Evolutionary conservation across 2,329 filamentous ascomycete species (phyloP).

Genomic region (Exophiala sp.): DNA sequence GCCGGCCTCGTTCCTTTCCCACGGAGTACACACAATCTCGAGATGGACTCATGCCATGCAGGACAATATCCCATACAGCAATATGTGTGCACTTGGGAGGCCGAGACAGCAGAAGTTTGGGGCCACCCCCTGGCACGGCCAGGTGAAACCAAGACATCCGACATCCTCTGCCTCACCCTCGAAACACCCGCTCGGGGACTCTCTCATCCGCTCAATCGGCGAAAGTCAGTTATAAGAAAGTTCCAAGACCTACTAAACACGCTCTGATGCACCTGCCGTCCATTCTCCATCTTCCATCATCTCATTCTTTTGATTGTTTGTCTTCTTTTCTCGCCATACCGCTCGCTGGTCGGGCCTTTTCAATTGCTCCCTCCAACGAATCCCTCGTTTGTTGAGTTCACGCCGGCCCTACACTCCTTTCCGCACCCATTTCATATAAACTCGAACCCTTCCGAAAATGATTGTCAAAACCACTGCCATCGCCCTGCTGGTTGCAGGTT

Average conservation of each 20-base stretch:
- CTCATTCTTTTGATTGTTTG: constrained; percentile 1
- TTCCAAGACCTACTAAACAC: constrained; percentile 17
- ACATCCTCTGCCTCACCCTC: constrained; percentile 20
- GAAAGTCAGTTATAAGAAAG: constrained; percentile 15
- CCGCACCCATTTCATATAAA: neutral
- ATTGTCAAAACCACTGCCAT: constrained; percentile 18
- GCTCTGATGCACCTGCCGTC: constrained; percentile 4
- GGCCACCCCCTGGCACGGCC: constrained; percentile 6
- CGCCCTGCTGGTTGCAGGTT: constrained; percentile 17
- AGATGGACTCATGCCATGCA: neutral
- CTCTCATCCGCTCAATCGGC: constrained; percentile 13
- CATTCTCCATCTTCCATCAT: constrained; percentile 1
- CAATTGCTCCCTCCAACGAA: constrained; percentile 3
- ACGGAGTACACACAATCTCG: too few relatives aligned
- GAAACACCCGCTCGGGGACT: constrained; percentile 13
- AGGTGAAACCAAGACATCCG: constrained; percentile 20
- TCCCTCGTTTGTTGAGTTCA: constrained; percentile 12
- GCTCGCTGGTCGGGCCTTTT: constrained; percentile 25
- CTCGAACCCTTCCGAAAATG: constrained; percentile 15
- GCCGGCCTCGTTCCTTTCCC: too few relatives aligned
- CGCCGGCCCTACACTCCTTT: constrained; percentile 4
- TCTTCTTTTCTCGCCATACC: constrained; percentile 8
- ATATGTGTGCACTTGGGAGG: constrained; percentile 1
- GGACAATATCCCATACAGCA: neutral
- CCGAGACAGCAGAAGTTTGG: constrained; percentile 9